Percentiles rank a stretch among this genome's conserved stretches.
phyloP scores from a whole-genome alignment of 768 basidiomycete genomes.

The Naematelia aurantialba region DNA sequence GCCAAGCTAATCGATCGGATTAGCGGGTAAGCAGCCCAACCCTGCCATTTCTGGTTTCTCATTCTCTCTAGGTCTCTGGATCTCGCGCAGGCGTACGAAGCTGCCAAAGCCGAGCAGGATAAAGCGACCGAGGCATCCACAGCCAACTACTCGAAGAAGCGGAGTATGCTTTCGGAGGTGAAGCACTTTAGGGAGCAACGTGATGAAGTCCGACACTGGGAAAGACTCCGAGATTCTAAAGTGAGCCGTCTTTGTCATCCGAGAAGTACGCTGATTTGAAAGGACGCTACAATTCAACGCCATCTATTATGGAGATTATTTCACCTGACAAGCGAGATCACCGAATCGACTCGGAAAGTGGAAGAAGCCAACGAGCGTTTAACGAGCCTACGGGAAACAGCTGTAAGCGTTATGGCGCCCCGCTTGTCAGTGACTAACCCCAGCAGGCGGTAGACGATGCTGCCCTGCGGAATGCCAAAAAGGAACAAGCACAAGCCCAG shows the following conservation, averaged over 20 bases:
- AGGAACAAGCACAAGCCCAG: slow-evolving; percentile 74
- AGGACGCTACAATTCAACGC: slow-evolving; percentile 78
- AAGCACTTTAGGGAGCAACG: slow-evolving; percentile 98
- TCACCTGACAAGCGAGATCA: slow-evolving; percentile 80
- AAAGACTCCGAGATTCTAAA: slow-evolving; percentile 67
- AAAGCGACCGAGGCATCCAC: slow-evolving; percentile 91
- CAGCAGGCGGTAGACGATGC: slow-evolving; percentile 57
- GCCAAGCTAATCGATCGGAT: slow-evolving; percentile 91
- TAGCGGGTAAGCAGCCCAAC: slow-evolving; percentile 58
- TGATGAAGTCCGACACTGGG: slow-evolving; percentile 83
- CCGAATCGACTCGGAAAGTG: slow-evolving; percentile 66
- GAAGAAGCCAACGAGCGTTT: slow-evolving; percentile 70
- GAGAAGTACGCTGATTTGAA: background rate
- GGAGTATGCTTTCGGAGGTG: slow-evolving; percentile 90
- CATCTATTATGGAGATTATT: slow-evolving; percentile 83
- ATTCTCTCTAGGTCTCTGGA: slow-evolving; percentile 65
- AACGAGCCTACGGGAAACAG: slow-evolving; percentile 64
- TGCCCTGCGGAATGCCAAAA: slow-evolving; percentile 67
- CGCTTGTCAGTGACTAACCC: background rate
- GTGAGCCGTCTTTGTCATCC: slow-evolving; percentile 53
- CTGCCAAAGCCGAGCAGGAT: slow-evolving; percentile 78
- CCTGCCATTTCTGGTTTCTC: background rate
- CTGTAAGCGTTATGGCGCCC: slow-evolving; percentile 47
- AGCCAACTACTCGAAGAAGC: slow-evolving; percentile 87
- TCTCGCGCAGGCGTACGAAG: slow-evolving; percentile 80